Conservation (phyloP, 225 moss, liverwort and hornwort genomes). For the Pseudoscleropodium purum region DNA sequence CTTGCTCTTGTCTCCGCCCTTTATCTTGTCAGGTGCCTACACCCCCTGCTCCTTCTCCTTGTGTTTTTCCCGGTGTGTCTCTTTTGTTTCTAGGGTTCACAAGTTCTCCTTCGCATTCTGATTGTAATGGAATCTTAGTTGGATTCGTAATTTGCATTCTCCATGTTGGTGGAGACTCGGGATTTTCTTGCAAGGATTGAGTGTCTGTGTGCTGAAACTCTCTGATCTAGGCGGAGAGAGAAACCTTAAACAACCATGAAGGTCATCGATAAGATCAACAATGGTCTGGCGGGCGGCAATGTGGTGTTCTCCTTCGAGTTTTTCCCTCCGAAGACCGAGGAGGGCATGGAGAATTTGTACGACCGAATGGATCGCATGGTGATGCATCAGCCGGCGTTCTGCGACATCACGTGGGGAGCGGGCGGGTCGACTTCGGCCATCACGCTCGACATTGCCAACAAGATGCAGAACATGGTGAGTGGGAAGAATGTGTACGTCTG, state of each 20-base stretch:
- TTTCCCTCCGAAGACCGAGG: constrained; percentile 90
- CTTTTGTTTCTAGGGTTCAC: neutral
- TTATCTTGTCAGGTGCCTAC: too few relatives aligned
- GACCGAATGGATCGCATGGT: constrained; percentile 91
- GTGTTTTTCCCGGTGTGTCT: too few relatives aligned
- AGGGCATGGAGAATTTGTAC: constrained; percentile 78
- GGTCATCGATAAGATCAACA: constrained; percentile 86
- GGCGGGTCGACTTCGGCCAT: constrained; percentile 81
- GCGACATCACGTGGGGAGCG: constrained; percentile 41
- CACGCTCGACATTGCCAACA: constrained; percentile 51
- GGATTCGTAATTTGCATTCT: neutral
- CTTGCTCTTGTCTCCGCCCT: neutral
- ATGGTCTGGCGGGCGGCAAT: constrained; percentile 59
- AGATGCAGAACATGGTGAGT: constrained; percentile 79
- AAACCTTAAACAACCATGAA: constrained; percentile 36
- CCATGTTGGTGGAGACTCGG: neutral
- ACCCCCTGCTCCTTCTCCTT: too few relatives aligned
- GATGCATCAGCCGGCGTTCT: constrained; percentile 72
- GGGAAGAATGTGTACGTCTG: neutral
- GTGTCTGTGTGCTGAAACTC: neutral
- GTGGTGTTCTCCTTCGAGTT: constrained; percentile 84
- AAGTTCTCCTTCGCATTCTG: neutral
- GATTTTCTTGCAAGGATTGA: neutral
- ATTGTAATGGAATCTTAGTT: neutral
- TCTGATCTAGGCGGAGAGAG: neutral